Evolutionary conservation across 805 yeast genomes (phyloP).

Genomic region (Metschnikowia amazonensis): DNA sequence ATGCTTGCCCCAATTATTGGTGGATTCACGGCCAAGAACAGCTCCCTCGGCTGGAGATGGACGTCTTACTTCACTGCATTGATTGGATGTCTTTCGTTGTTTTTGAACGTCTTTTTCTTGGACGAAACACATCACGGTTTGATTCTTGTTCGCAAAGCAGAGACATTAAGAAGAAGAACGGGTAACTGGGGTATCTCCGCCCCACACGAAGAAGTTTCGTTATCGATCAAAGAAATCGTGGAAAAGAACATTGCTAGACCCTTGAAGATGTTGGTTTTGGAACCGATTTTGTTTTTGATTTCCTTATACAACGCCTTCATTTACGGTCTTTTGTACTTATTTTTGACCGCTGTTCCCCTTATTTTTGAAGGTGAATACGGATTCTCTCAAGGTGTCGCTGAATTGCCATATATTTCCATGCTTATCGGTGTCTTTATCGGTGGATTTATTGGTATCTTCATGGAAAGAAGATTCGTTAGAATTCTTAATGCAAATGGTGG

Average conservation of each 20-base stretch:
- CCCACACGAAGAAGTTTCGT: slow-evolving; percentile 51
- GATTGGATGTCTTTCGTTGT: slow-evolving; percentile 43
- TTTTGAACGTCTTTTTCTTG: slow-evolving; percentile 41
- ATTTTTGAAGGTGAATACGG: slow-evolving; percentile 51
- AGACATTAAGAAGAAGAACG: slow-evolving; percentile 56
- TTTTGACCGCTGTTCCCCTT: slow-evolving; percentile 72
- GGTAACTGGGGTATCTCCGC: slow-evolving; percentile 84
- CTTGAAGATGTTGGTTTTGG: slow-evolving; percentile 57
- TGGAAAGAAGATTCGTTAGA: slow-evolving; percentile 51
- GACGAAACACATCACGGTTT: slow-evolving; percentile 74
- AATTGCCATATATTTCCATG: slow-evolving; percentile 77
- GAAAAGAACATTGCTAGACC: slow-evolving; percentile 67
- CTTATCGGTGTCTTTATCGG: slow-evolving; percentile 66
- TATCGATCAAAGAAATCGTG: slow-evolving; percentile 46
- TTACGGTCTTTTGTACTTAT: slow-evolving; percentile 72
- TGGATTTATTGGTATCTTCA: slow-evolving; percentile 47
- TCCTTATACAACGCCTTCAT: slow-evolving; percentile 73
- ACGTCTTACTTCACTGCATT: slow-evolving; percentile 68
- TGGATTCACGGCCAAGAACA: slow-evolving; percentile 55
- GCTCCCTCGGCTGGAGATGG: slow-evolving; percentile 80
- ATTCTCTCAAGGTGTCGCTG: slow-evolving; percentile 57
- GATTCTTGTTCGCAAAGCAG: slow-evolving; percentile 60
- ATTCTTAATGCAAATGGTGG: slow-evolving; percentile 30
- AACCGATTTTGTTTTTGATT: slow-evolving; percentile 68
- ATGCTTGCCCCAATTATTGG: slow-evolving; percentile 37